Conservation (phyloP, 345 rosid species). For the Melaleuca alternifolia region DNA sequence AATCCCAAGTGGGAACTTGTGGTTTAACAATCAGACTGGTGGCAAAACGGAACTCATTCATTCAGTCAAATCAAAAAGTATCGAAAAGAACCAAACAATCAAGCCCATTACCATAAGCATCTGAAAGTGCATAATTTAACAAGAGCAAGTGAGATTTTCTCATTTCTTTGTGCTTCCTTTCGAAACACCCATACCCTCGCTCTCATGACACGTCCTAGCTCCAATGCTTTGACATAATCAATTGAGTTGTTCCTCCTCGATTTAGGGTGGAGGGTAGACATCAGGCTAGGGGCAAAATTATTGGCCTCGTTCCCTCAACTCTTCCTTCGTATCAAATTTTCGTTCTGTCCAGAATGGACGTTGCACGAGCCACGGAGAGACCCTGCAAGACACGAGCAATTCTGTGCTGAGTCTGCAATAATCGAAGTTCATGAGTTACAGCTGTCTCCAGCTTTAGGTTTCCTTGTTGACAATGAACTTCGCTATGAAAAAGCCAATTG, state of each 20-base stretch:
- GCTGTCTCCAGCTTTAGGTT: neutral
- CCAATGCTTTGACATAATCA: neutral
- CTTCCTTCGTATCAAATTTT: neutral
- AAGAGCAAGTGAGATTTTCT: neutral
- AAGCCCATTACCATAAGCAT: neutral
- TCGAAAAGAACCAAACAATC: neutral
- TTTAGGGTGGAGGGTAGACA: neutral
- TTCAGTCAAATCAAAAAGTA: neutral
- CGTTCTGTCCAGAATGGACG: neutral
- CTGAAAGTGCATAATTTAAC: neutral
- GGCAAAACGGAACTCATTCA: neutral
- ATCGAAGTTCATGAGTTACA: neutral
- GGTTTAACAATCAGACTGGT: neutral
- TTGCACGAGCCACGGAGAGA: neutral
- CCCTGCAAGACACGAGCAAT: neutral
- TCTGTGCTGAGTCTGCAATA: neutral
- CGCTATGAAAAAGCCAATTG: slow-evolving; percentile 94
- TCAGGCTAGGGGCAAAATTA: neutral
- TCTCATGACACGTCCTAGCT: neutral
- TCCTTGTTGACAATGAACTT: slow-evolving; percentile 48
- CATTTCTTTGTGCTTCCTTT: neutral
- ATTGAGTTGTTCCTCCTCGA: neutral
- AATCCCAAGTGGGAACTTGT: neutral
- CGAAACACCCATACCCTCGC: neutral
- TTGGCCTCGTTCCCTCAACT: neutral